Conservation (phyloP, 768 basidiomycete genomes). For the Dictyophora rubrovolvata region DNA sequence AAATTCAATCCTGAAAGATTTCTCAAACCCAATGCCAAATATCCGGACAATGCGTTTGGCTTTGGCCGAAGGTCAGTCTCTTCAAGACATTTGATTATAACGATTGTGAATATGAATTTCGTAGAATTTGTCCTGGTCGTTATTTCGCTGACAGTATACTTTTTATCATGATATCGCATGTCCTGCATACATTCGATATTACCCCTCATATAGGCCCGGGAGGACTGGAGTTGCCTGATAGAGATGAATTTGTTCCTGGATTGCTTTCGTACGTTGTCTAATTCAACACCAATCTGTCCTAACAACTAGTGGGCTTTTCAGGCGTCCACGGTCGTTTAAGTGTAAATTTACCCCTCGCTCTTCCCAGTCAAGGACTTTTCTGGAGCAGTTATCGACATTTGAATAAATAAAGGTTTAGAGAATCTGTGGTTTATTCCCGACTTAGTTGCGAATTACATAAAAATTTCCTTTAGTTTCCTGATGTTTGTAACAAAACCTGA, state of each 20-base stretch:
- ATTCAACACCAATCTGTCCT: neutral
- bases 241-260: neutral
- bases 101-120: too few species aligned
- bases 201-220: constrained; percentile 8
- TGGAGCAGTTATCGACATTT: too few species aligned
- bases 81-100: neutral
- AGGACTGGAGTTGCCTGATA: constrained; percentile 26
- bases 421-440: too few species aligned
- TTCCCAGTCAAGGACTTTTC: too few species aligned
- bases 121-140: neutral
- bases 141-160: neutral
- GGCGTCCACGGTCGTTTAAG: neutral
- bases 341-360: neutral
- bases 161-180: constrained; percentile 5
- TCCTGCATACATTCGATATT: constrained; percentile 11
- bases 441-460: too few species aligned
- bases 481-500: too few species aligned
- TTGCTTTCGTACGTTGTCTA: neutral
- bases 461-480: too few species aligned
- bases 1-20: neutral
- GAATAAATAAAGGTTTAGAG: too few species aligned
- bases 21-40: neutral
- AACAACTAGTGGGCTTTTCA: neutral
- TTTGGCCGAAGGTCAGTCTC: neutral
- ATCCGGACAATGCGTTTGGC: neutral